Evolutionary conservation across 75 land plant genomes (phyloP).

Genomic region (Azolla pinnata): DNA sequence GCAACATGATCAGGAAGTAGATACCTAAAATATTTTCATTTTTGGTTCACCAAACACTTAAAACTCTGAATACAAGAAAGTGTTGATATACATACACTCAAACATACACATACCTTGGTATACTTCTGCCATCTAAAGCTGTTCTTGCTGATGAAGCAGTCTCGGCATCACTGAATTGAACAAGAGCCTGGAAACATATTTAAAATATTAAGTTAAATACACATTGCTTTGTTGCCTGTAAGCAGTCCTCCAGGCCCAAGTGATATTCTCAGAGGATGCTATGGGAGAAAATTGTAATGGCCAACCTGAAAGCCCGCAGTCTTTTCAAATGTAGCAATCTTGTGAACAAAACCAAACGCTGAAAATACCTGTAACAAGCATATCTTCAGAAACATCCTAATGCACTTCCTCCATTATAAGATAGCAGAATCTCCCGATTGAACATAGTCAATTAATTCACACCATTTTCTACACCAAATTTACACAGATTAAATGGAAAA

Average conservation of each 20-base stretch:
- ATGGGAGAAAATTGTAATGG: background rate
- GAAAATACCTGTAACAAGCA: conserved; percentile 51
- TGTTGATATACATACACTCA: conserved; percentile 8
- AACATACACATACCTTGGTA: conserved; percentile 43
- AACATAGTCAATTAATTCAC: too few species aligned
- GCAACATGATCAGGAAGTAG: conserved; percentile 59
- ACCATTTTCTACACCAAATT: too few species aligned
- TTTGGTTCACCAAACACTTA: background rate
- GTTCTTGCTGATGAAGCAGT: conserved; percentile 62
- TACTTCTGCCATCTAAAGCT: conserved; percentile 59
- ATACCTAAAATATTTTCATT: conserved; percentile 31
- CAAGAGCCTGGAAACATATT: conserved; percentile 37
- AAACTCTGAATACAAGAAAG: background rate
- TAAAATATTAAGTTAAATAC: background rate
- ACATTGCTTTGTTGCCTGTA: too few species aligned
- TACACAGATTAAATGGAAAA: too few species aligned
- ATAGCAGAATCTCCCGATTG: background rate
- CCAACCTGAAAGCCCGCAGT: conserved; percentile 71
- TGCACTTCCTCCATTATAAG: background rate
- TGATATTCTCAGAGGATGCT: background rate
- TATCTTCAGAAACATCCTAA: background rate
- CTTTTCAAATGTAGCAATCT: conserved; percentile 73
- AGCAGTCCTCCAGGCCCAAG: background rate
- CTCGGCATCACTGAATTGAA: conserved; percentile 57
- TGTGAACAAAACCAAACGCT: conserved; percentile 70